phyloP scores from a whole-genome alignment of 2,329 filamentous ascomycete species.

The Akanthomyces dipterigenus region DNA sequence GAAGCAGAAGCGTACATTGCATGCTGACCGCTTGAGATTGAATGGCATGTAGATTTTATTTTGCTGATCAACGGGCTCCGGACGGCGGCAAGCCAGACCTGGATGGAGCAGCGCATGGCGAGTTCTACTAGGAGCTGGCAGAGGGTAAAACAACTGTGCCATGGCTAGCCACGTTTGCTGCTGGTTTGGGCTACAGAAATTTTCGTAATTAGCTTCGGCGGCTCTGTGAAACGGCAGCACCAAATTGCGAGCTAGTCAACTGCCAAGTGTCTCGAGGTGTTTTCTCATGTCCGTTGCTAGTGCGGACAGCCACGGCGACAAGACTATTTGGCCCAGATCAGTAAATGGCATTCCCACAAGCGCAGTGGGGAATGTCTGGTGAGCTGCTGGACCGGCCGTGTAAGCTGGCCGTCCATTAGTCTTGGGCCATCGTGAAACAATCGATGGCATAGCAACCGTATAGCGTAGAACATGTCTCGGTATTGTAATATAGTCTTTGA shows the following conservation, averaged over 20 bases:
- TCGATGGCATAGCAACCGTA: background rate
- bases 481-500: background rate
- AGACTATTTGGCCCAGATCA: background rate
- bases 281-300: background rate
- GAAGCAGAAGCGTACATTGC: background rate
- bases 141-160: background rate
- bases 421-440: background rate
- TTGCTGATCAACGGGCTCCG: background rate
- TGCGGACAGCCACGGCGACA: background rate
- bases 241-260: background rate
- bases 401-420: background rate
- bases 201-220: background rate
- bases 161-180: background rate
- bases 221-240: conserved; percentile 2
- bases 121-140: background rate
- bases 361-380: background rate
- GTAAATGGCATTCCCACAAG: no score
- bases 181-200: background rate
- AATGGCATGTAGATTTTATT: background rate
- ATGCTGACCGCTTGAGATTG: background rate
- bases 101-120: background rate
- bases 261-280: background rate
- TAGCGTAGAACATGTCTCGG: background rate
- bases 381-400: background rate
- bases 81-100: conserved; percentile 1